A percentile compares a stretch with the other conserved stretches of the same genome.
These are phyloP conservation scores for Bidens hawaiensis DNA, from an alignment of 140 eudicot genomes.

Conservation along the genomic window DNA sequence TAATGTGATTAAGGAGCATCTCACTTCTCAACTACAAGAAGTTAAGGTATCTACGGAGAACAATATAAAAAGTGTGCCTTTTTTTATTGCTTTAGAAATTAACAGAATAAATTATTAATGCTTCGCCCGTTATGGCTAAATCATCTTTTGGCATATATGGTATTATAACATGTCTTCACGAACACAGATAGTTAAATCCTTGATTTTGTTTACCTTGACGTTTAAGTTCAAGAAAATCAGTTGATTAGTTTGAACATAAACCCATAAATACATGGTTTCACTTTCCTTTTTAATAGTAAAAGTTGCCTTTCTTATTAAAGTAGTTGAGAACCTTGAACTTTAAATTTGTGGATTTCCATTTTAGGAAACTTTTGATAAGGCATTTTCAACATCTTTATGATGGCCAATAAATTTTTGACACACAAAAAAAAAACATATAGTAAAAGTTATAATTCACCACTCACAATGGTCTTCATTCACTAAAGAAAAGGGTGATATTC, in stretches of 20 bases:
- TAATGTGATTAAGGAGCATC: too few species aligned
- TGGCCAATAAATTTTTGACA: slow-evolving; percentile 29
- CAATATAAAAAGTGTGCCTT: too few species aligned
- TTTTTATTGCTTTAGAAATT: too few species aligned
- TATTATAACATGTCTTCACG: too few species aligned
- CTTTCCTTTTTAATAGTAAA: background rate
- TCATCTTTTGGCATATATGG: too few species aligned
- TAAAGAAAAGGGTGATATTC: slow-evolving; percentile 9
- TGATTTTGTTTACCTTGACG: background rate
- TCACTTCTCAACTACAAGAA: too few species aligned
- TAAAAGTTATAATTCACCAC: slow-evolving; percentile 32
- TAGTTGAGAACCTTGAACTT: slow-evolving; percentile 9
- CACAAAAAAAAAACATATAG: slow-evolving; percentile 14
- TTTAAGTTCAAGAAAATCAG: background rate
- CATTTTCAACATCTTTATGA: slow-evolving; percentile 29
- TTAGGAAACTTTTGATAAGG: slow-evolving; percentile 26
- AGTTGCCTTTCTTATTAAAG: background rate
- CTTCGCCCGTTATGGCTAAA: too few species aligned
- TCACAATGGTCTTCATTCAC: slow-evolving; percentile 34
- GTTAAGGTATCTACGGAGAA: too few species aligned
- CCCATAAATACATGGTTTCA: background rate
- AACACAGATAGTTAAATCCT: background rate
- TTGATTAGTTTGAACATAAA: background rate
- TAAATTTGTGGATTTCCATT: slow-evolving; percentile 27
- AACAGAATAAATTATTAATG: too few species aligned